Base-by-base conservation (phyloP, 2,329 filamentous ascomycete genomes). In the Hypoxylon sp. region DNA sequence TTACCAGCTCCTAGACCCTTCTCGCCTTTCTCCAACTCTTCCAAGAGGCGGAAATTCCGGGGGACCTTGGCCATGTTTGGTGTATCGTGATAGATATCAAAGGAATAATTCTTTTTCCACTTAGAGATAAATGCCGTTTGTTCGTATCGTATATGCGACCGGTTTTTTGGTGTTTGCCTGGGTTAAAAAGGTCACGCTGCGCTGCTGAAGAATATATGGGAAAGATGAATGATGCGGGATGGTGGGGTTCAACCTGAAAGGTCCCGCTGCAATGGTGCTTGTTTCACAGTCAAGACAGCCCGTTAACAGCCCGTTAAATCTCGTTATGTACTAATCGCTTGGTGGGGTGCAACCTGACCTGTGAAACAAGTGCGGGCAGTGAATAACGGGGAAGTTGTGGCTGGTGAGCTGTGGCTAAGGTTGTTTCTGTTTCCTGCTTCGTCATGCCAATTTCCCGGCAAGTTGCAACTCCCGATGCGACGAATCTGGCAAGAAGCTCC, bases 11-110 rank as follows among this genome's bases (percentile, higher is more conserved):
- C 93, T 59, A 94, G 82, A 56, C 94, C 94, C 76, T 99, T 99
- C 79, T 99, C 94, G 68, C 94, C 94, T 79, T 97, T 97, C 79
- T 99, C 94, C 13, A 99, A 82, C 84, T 99, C 94, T 73, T 97
- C 94, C 49, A 99, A 81, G 62, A 99, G 84, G 69, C 93, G 88
- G 73, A 99, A 99, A 78, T 97, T 97, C 71, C 94, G 85, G 56
- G 94, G 94, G 50, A 99, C 84, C 74, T 95, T 91, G 51, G 89
- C 51, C 64, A 68, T 69, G 16, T 40, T 63, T 15, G 26, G 21
- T 40, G 19, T 31, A 15, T 9, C 7, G 5, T 11, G n/a, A 11
- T 30, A 21, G 5, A 27, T 40, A 34, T 34, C 9, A 9, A 20
- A n/a, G n/a, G n/a, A n/a, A n/a, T n/a, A n/a, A n/a, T n/a, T n/a